These are phyloP conservation scores for Fusarium nisikadoi DNA, from an alignment of 2,329 filamentous ascomycete species.

Conservation along the genomic window DNA sequence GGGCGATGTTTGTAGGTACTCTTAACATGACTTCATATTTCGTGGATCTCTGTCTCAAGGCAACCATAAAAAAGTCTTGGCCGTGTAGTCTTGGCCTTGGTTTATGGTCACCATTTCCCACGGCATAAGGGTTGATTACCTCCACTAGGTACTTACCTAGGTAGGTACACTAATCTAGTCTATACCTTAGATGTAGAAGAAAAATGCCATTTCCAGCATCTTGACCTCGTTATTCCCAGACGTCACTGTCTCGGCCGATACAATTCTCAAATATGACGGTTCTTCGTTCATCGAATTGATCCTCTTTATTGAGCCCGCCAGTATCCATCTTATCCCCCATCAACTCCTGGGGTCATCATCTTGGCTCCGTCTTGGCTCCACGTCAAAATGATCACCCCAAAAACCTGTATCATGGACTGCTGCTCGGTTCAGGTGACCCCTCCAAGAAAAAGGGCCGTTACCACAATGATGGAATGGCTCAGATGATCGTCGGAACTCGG, in stretches of 20 bases:
- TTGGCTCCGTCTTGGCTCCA: conserved; percentile 28
- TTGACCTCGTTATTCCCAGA: not conserved
- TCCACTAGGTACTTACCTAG: too few relatives aligned
- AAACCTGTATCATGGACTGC: conserved; percentile 22
- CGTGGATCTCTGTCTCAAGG: conserved; percentile 5
- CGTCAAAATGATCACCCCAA: conserved; percentile 6
- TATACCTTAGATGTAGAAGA: too few relatives aligned
- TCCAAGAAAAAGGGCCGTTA: conserved; percentile 15
- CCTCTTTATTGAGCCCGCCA: conserved; percentile 14
- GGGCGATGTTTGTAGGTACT: not conserved
- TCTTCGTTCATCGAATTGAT: not conserved
- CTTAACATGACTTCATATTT: conserved; percentile 23
- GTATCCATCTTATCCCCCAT: conserved; percentile 10
- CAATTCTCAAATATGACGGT: not conserved
- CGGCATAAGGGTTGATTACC: not conserved
- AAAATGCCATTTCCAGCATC: not conserved
- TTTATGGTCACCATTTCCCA: not conserved
- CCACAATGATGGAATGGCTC: conserved; percentile 6
- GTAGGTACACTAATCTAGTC: too few relatives aligned
- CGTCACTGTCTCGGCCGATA: not conserved
- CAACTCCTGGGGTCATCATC: conserved; percentile 3
- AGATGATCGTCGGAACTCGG: conserved; percentile 25
- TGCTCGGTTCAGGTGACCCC: conserved; percentile 18
- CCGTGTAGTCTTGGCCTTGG: not conserved
- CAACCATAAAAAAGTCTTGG: conserved; percentile 8